Evolutionary conservation across 441 rosid species (phyloP), one percentile per base, ranked within the genome.

Genomic region (Jatropha multifida): DNA sequence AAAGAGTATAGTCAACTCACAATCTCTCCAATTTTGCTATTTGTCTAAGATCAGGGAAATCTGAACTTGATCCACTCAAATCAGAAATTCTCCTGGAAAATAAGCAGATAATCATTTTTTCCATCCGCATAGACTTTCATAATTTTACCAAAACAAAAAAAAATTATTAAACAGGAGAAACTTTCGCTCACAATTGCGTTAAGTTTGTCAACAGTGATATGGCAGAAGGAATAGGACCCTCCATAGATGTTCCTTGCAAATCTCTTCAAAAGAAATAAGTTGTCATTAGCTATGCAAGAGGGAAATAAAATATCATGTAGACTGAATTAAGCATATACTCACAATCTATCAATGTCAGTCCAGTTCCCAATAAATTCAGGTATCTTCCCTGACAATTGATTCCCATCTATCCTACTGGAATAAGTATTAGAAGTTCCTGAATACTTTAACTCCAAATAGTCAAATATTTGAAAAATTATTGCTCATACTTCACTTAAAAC

Each of bases 331-430:
- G 68, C 55, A 62, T 42, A 72, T 26, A 84, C 93, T 86, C 80
- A 96, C 96, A 96, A 81, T 77, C 81, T 87, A 0, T 1, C 9
- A 13, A 96, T 75, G 5, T 17, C 77, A 67, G 89, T 92, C 99
- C 97, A 96, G 63, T 88, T 92, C 73, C 94, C 98, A 0, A 96
- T 90, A 51, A 96, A 86, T 65, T 86, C 82, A 5, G 97, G 99
- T 82, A 96, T 86, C 82, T 84, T 86, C 26, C 99, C 98, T 0
- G 92, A 84, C 60, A 96, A 13, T 68, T 75, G 71, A 83, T 46
- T 96, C 60, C 98, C 99, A 83, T 96, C 99, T 41, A 92, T 83
- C 78, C 94, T 87, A 77, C 96, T 96, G 86, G 82, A 87, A 73
- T 40, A 59, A 65, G 20, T 11, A 65, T 52, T 15, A 38, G 44